These are phyloP conservation scores for Lactarius hatsudake DNA, from an alignment of 768 basidiomycete genomes.

Conservation along the genomic window DNA sequence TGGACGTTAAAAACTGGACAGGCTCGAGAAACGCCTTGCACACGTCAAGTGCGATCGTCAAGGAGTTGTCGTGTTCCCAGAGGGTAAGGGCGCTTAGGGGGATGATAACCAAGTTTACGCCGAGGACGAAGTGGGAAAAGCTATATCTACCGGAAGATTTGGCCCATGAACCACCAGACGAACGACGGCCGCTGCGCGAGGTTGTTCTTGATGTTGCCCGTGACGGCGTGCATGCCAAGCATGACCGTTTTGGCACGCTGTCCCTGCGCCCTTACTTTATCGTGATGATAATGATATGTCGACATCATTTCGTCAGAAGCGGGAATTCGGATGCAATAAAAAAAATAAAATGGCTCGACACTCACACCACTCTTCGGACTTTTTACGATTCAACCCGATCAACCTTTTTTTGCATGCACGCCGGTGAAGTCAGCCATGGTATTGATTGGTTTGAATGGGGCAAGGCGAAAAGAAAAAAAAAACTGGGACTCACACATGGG, in stretches of 20 bases:
- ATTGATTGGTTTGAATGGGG: constrained; percentile 10
- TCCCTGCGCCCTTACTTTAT: constrained; percentile 28
- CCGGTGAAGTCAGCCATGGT: background rate
- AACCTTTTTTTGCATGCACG: constrained; percentile 35
- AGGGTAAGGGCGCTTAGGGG: constrained; percentile 46
- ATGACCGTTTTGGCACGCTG: constrained; percentile 52
- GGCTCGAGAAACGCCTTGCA: constrained; percentile 55
- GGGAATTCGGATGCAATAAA: constrained; percentile 22
- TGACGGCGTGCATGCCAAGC: constrained; percentile 54
- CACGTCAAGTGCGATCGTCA: constrained; percentile 58
- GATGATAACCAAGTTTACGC: background rate
- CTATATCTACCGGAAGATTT: constrained; percentile 49
- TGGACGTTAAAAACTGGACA: constrained; percentile 16
- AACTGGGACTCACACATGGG: constrained; percentile 44
- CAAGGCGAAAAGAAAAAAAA: constrained; percentile 26
- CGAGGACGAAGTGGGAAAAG: background rate
- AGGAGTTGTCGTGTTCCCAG: constrained; percentile 54
- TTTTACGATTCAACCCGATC: constrained; percentile 39
- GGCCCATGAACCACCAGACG: constrained; percentile 72
- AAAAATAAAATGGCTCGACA: constrained; percentile 15
- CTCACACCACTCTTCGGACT: constrained; percentile 69
- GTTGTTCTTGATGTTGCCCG: constrained; percentile 44
- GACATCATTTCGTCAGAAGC: constrained; percentile 2
- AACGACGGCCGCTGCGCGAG: constrained; percentile 59
- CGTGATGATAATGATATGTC: too few species aligned